phyloP scores from a whole-genome alignment of 2,329 filamentous ascomycete genomes.

The Clonostachys sp. region DNA sequence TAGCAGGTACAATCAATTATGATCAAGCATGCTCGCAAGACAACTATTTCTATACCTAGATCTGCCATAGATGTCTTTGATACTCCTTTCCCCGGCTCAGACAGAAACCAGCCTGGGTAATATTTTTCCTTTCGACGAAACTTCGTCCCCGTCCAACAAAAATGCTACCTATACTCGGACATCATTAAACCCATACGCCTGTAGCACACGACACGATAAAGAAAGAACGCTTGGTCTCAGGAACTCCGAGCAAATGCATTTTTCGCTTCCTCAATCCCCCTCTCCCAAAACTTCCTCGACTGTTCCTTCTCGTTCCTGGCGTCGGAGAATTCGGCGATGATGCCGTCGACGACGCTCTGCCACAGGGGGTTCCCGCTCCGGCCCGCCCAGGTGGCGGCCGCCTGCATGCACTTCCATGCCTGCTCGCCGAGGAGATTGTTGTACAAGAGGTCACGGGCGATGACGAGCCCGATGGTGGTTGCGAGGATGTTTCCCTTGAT shows the following conservation, averaged over 20 bases:
- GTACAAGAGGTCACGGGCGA: constrained; percentile 82
- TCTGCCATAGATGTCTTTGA: no score
- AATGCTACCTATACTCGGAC: neutral
- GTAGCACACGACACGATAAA: neutral
- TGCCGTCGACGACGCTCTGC: constrained; percentile 76
- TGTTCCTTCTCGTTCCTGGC: constrained; percentile 32
- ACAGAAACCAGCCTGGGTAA: neutral
- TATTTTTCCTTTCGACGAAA: neutral
- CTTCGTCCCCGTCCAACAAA: neutral
- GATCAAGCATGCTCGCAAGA: no score
- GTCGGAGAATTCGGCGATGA: constrained; percentile 70
- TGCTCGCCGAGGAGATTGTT: constrained; percentile 77
- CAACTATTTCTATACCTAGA: no score
- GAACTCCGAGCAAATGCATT: constrained; percentile 32
- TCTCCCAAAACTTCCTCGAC: constrained; percentile 20
- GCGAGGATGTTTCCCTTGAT: constrained; percentile 75
- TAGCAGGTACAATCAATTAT: no score
- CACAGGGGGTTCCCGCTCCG: constrained; percentile 69
- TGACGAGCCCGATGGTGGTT: constrained; percentile 75
- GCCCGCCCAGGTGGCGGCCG: constrained; percentile 63
- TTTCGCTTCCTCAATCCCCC: constrained; percentile 23
- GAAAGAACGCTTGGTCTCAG: constrained; percentile 3
- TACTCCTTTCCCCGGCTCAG: no score
- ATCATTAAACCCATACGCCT: neutral
- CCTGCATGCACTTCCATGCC: constrained; percentile 70